Conservation (phyloP, 176 grass and related monocot species). For the Sorghum bicolor region DNA sequence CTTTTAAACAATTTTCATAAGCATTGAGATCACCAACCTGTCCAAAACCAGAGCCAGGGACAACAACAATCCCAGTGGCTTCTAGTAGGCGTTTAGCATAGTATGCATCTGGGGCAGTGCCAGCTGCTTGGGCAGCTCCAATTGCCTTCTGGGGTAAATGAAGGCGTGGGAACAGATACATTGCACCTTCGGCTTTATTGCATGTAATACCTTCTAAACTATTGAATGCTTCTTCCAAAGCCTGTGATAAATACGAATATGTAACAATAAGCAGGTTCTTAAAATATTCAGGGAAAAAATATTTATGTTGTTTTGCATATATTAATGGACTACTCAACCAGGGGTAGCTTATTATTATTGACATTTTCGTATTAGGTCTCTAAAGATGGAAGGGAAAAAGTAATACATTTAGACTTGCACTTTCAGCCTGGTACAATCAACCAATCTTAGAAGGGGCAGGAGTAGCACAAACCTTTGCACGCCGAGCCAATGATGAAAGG, state of each 20-base stretch:
- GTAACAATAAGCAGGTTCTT: not conserved
- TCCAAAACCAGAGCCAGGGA: conserved; percentile 84
- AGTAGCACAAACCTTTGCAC: conserved; percentile 64
- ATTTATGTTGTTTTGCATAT: not conserved
- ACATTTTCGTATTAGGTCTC: not conserved
- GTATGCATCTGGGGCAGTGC: conserved; percentile 71
- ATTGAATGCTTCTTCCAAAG: conserved; percentile 96
- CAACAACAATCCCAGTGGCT: conserved; percentile 84
- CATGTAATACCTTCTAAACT: conserved; percentile 87
- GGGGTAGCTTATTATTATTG: not conserved
- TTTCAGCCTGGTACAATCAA: not conserved
- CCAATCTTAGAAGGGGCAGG: not conserved
- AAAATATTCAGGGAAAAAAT: conserved; percentile 7
- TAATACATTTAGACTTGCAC: not conserved
- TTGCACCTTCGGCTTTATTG: conserved; percentile 96
- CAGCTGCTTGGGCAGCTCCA: conserved; percentile 63
- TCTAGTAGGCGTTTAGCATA: conserved; percentile 77
- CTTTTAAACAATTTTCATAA: not conserved
- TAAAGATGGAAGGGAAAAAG: not conserved
- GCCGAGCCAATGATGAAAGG: conserved; percentile 77
- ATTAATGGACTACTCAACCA: not conserved
- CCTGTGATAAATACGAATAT: conserved; percentile 44
- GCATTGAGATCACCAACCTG: conserved; percentile 56
- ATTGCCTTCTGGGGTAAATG: conserved; percentile 76
- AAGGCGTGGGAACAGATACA: conserved; percentile 93